phyloP scores from a whole-genome alignment of 192 early-diverging fungal species.

The Podila horticola region DNA sequence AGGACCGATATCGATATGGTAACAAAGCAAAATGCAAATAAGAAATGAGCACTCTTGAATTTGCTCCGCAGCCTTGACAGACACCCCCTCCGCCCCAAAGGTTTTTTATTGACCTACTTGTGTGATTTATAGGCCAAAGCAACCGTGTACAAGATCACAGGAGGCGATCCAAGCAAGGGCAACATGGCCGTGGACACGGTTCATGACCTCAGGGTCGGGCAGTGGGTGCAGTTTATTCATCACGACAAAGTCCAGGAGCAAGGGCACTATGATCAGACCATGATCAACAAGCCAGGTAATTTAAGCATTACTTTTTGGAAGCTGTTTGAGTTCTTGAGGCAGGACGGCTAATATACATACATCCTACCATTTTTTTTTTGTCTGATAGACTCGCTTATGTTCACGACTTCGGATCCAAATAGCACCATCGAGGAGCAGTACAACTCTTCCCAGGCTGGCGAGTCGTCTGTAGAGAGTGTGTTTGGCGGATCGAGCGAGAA shows the following conservation, averaged over 20 bases:
- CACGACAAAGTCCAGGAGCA: slow-evolving; percentile 14
- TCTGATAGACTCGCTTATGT: slow-evolving; percentile 8
- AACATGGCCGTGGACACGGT: slow-evolving; percentile 68
- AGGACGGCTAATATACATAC: background rate
- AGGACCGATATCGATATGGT: slow-evolving; percentile 30
- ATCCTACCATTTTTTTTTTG: background rate
- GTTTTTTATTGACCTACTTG: background rate
- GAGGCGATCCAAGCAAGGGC: slow-evolving; percentile 66
- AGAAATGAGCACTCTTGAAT: background rate
- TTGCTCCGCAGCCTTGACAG: background rate
- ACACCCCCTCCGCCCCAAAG: too few species aligned
- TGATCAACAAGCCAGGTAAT: background rate
- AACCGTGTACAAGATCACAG: slow-evolving; percentile 56
- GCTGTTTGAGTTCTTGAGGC: too few species aligned
- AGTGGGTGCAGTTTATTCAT: slow-evolving; percentile 59
- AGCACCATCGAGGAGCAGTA: slow-evolving; percentile 19
- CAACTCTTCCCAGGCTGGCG: background rate
- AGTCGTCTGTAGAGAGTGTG: background rate
- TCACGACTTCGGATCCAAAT: slow-evolving; percentile 32
- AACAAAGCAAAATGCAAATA: too few species aligned
- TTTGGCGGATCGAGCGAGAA: slow-evolving; percentile 68
- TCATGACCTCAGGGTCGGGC: slow-evolving; percentile 56
- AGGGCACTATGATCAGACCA: slow-evolving; percentile 15
- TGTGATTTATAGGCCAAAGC: slow-evolving; percentile 16
- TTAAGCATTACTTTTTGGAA: too few species aligned